Evolutionary conservation across 148 eudicot species (phyloP), one percentile per base, ranked within the genome.

Genomic region (Silene latifolia): DNA sequence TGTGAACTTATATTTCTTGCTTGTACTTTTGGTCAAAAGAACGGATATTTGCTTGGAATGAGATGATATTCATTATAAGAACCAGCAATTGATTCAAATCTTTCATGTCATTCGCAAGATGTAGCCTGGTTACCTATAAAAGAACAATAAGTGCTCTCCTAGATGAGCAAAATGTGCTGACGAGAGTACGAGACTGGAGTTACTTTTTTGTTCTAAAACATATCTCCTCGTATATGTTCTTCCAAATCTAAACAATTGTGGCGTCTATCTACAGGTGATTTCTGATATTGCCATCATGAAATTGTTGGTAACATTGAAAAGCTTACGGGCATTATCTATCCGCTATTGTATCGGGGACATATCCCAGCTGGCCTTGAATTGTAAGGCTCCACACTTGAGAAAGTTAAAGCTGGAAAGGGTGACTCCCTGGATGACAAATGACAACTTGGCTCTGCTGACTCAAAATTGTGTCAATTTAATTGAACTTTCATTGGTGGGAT

Each of bases 341-440:
- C 87, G 93, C 86, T 86, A 87, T 81, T 94, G 98, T 83, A 82
- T 89, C 74, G 98, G 97, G 77, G 96, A 88, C 74, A 74, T 90
- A 78, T 90, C 96, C 42, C 85, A 85, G 19, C 58, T 63, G 56
- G 80, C 84, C 75, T 87, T 88, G 74, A 78, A 67, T 78, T 47
- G 78, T 64, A 82, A 73, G 60, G 70, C 89, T 88, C 93, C 87
- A 69, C 81, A 71, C 59, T 82, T 94, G 77, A 88, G 84, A 80
- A 94, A 79, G 72, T 82, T 94, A 80, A 90, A 79, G 82, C 91
- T 94, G 81, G 89, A 91, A 86, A 87, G 97, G 74, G 97, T 90
- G 76, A 78, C 93, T 72, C 89, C 97, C 5, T 90, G 91, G 96
- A 87, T 94, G 98, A 90, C 86, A 64, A 90, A 90, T 83, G 87